These are phyloP conservation scores for Stagonosporopsis cucurbitacearum DNA, from an alignment of 2,329 filamentous ascomycete genomes.

Conservation along the genomic window DNA sequence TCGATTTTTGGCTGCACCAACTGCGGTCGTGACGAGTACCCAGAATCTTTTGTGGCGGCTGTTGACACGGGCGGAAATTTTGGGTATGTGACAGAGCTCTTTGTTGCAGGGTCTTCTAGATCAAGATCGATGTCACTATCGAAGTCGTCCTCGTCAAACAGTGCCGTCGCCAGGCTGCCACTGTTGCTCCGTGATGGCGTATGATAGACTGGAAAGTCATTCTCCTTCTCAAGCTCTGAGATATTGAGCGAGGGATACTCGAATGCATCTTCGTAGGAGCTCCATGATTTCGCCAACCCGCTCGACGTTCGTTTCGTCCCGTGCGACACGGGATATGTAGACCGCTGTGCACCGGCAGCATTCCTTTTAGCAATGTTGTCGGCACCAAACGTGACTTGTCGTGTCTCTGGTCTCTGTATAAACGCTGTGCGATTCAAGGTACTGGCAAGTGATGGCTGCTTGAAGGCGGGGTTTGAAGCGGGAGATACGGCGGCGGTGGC, in stretches of 20 bases:
- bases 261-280: constrained; percentile 43
- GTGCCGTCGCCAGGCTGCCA: constrained; percentile 31
- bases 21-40: constrained; percentile 22
- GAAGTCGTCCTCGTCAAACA: constrained; percentile 81
- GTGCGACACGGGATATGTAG: constrained; percentile 24
- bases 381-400: constrained; percentile 36
- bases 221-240: constrained; percentile 37
- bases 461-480: constrained; percentile 31
- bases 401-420: constrained; percentile 37
- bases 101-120: constrained; percentile 65
- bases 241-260: constrained; percentile 39
- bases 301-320: constrained; percentile 56
- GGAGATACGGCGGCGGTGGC: constrained; percentile 24
- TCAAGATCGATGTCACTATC: constrained; percentile 83
- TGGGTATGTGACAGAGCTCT: constrained; percentile 52
- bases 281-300: constrained; percentile 55
- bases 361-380: constrained; percentile 46
- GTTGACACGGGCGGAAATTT: constrained; percentile 38
- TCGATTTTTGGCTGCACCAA: constrained; percentile 35
- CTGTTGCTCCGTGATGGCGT: constrained; percentile 23
- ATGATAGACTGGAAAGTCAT: constrained; percentile 26
- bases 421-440: constrained; percentile 48
- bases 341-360: constrained; percentile 13
- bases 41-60: constrained; percentile 46
- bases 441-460: constrained; percentile 48